Evolutionary conservation across 2,329 filamentous ascomycete genomes (phyloP).

Genomic region (Raffaelea ambrosiae): DNA sequence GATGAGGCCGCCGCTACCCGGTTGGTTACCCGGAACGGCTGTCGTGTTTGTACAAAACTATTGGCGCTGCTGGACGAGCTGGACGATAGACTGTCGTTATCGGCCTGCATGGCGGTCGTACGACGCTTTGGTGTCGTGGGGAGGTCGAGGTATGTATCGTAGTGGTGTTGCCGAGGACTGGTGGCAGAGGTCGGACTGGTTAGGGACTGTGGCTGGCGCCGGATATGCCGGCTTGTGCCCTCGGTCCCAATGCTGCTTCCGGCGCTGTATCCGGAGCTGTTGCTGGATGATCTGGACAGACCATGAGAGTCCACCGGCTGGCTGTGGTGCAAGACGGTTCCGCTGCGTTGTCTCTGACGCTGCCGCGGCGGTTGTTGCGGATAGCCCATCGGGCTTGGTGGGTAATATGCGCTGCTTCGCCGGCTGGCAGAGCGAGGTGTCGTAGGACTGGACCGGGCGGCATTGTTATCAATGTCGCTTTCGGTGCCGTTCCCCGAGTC

Average conservation of each 20-base stretch:
- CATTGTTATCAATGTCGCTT: conserved; percentile 38
- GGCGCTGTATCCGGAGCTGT: background rate
- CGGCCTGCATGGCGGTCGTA: background rate
- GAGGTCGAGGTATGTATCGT: background rate
- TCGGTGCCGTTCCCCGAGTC: conserved; percentile 26
- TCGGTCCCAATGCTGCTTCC: background rate
- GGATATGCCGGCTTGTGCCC: background rate
- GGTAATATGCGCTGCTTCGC: background rate
- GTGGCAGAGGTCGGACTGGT: background rate
- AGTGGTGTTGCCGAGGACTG: background rate
- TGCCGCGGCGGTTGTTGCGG: background rate
- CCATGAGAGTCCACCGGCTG: background rate
- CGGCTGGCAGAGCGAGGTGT: conserved; percentile 29
- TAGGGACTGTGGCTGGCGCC: background rate
- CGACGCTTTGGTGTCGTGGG: background rate
- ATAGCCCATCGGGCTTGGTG: conserved; percentile 9
- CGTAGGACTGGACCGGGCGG: conserved; percentile 31
- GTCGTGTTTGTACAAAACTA: conserved; percentile 34
- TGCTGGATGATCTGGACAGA: background rate
- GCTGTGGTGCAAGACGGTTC: background rate
- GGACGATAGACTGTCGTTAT: background rate
- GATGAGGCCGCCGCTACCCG: conserved; percentile 19
- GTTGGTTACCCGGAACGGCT: conserved; percentile 26
- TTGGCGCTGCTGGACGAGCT: conserved; percentile 19
- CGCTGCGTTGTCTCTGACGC: conserved; percentile 3